Evolutionary conservation across 352 stramenopile species (phyloP).

Genomic region (Paralagenidium karlingii): DNA sequence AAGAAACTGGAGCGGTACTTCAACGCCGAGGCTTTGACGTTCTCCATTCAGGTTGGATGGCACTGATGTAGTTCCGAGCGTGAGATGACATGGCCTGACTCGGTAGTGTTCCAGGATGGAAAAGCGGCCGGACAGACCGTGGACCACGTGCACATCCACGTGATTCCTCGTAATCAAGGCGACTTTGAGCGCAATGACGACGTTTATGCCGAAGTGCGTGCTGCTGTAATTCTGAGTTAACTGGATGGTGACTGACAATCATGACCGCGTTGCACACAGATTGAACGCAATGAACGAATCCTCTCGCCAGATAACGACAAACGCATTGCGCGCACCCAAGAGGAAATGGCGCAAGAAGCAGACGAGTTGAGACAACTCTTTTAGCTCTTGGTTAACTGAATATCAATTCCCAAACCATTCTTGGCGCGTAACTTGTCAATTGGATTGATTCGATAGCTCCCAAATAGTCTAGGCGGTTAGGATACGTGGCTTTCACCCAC

Average conservation of each 20-base stretch:
- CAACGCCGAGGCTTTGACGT: constrained; percentile 69
- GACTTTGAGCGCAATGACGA: constrained; percentile 89
- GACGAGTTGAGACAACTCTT: constrained; percentile 19
- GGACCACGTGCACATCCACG: constrained; percentile 90
- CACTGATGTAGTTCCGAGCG: background rate
- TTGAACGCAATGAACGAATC: constrained; percentile 40
- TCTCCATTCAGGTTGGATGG: constrained; percentile 72
- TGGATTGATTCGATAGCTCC: too few relatives aligned
- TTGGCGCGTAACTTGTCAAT: too few relatives aligned
- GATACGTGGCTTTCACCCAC: constrained; percentile 2
- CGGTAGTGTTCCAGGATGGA: constrained; percentile 54
- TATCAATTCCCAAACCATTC: too few relatives aligned
- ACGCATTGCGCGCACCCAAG: constrained; percentile 50
- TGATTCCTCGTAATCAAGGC: constrained; percentile 58
- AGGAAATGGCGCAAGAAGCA: constrained; percentile 79
- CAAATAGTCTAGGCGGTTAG: constrained; percentile 2
- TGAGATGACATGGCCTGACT: background rate
- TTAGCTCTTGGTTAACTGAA: too few relatives aligned
- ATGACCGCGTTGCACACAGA: constrained; percentile 8
- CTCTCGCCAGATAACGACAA: constrained; percentile 59
- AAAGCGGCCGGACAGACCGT: constrained; percentile 83
- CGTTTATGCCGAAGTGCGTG: constrained; percentile 78
- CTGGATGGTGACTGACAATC: constrained; percentile 1
- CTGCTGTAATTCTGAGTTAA: background rate
- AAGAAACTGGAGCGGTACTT: constrained; percentile 64